phyloP scores from a whole-genome alignment of 164 flowering plant genomes.

The Liquidambar formosana region DNA sequence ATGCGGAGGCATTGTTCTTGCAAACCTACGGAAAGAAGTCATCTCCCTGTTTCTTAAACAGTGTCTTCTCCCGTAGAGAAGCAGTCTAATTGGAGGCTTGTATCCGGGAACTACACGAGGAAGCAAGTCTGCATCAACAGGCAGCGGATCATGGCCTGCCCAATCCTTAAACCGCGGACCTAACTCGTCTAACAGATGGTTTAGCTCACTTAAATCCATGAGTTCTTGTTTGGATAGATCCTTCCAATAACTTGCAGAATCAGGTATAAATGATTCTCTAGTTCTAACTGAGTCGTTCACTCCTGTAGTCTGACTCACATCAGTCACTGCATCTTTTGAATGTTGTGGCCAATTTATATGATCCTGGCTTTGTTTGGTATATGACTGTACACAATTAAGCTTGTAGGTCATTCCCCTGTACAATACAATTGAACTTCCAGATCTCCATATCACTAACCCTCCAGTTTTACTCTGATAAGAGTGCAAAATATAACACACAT shows the following conservation, averaged over 20 bases:
- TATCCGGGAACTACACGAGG: slow-evolving; percentile 66
- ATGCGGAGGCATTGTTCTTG: slow-evolving; percentile 80
- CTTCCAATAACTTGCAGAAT: slow-evolving; percentile 27
- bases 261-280: slow-evolving; percentile 19
- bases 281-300: slow-evolving; percentile 12
- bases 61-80: slow-evolving; percentile 62
- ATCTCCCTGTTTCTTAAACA: slow-evolving; percentile 49
- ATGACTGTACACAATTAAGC: slow-evolving; percentile 69
- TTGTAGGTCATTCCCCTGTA: slow-evolving; percentile 84
- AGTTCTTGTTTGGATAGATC: slow-evolving; percentile 45
- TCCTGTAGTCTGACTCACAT: slow-evolving; percentile 15
- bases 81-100: slow-evolving; percentile 72
- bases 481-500: slow-evolving; percentile 5
- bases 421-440: slow-evolving; percentile 80
- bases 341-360: slow-evolving; percentile 8
- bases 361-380: slow-evolving; percentile 25
- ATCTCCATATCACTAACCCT: slow-evolving; percentile 92
- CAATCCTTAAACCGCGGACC: slow-evolving; percentile 87
- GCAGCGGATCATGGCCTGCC: slow-evolving; percentile 79
- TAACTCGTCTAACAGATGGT: slow-evolving; percentile 65
- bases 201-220: slow-evolving; percentile 47
- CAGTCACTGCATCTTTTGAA: slow-evolving; percentile 16
- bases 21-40: slow-evolving; percentile 75
- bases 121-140: slow-evolving; percentile 93
- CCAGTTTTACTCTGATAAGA: slow-evolving; percentile 79